Evolutionary conservation across 352 stramenopile species (phyloP).

Genomic region (Phytophthora macrochlamydospora): DNA sequence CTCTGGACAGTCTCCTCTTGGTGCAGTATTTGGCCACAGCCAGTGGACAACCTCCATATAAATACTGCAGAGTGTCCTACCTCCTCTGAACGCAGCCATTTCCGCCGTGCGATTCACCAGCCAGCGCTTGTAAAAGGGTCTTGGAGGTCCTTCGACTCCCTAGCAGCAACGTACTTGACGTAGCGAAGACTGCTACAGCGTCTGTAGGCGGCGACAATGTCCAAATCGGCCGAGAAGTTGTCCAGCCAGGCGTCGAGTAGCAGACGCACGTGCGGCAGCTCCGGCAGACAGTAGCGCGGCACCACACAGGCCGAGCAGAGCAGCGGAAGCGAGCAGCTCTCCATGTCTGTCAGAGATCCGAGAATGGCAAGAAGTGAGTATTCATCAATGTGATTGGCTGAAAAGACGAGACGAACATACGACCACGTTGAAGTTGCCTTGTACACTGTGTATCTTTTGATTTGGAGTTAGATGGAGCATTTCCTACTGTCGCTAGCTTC

Average conservation of each 20-base stretch:
- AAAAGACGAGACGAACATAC: no score
- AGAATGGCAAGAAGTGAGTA: neutral
- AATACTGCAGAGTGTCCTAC: conserved; percentile 4
- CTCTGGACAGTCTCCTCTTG: conserved; percentile 2
- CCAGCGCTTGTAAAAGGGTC: conserved; percentile 26
- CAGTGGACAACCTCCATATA: conserved; percentile 40
- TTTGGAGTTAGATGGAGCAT: conserved; percentile 20
- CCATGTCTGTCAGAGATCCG: neutral
- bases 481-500: conserved; percentile 27
- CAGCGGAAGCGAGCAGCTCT: neutral
- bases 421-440: no score
- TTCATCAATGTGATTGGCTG: no score
- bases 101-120: conserved; percentile 24
- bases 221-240: conserved; percentile 20
- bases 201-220: conserved; percentile 18
- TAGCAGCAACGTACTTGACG: conserved; percentile 15
- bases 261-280: conserved; percentile 20
- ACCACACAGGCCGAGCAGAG: neutral
- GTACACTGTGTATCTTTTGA: no score
- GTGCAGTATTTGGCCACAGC: conserved; percentile 33
- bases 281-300: conserved; percentile 8
- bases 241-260: conserved; percentile 19
- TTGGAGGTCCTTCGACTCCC: no score
- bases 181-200: conserved; percentile 6
- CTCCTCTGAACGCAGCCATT: neutral